A percentile compares a stretch with the other conserved stretches of the same genome.
Conservation (phyloP, 257 asterid species). For the Eustoma russellianum region DNA sequence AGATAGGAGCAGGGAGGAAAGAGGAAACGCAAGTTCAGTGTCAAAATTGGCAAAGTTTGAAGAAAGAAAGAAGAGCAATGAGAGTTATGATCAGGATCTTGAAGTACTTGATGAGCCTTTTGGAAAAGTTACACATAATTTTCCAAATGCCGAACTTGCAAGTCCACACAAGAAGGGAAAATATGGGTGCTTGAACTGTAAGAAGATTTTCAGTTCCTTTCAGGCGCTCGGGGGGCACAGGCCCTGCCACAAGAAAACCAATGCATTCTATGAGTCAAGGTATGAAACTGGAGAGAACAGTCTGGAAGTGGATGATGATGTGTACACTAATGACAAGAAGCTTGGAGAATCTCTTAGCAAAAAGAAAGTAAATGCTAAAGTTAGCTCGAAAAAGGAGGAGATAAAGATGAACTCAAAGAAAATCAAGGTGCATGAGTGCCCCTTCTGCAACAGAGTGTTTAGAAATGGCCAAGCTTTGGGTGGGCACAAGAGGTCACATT, state of each 20-base stretch:
- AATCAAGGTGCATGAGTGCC: constrained; percentile 62
- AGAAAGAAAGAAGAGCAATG: constrained; percentile 30
- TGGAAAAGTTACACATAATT: constrained; percentile 21
- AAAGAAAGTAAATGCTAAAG: constrained; percentile 33
- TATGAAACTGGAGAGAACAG: constrained; percentile 62
- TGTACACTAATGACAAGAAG: constrained; percentile 23
- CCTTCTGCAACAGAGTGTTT: constrained; percentile 64
- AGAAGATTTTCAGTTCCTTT: constrained; percentile 68
- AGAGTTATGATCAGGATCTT: constrained; percentile 18
- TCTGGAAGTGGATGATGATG: constrained; percentile 30
- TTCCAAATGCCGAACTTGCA: constrained; percentile 25
- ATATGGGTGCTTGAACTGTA: constrained; percentile 82
- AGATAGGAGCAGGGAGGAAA: constrained; percentile 4
- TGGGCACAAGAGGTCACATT: constrained; percentile 92
- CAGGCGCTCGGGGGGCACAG: constrained; percentile 97
- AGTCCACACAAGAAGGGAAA: constrained; percentile 39
- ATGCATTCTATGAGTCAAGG: constrained; percentile 28
- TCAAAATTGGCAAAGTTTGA: constrained; percentile 14
- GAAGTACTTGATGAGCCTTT: constrained; percentile 22
- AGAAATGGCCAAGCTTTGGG: constrained; percentile 97
- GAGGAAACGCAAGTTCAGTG: constrained; percentile 11
- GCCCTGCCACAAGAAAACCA: constrained; percentile 68
- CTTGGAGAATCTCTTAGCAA: constrained; percentile 24
- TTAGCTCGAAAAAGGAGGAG: constrained; percentile 19
- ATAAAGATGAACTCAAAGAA: constrained; percentile 42